Evolutionary conservation across 176 grass and related monocot species (phyloP).

Genomic region (Triticum dicoccoides): DNA sequence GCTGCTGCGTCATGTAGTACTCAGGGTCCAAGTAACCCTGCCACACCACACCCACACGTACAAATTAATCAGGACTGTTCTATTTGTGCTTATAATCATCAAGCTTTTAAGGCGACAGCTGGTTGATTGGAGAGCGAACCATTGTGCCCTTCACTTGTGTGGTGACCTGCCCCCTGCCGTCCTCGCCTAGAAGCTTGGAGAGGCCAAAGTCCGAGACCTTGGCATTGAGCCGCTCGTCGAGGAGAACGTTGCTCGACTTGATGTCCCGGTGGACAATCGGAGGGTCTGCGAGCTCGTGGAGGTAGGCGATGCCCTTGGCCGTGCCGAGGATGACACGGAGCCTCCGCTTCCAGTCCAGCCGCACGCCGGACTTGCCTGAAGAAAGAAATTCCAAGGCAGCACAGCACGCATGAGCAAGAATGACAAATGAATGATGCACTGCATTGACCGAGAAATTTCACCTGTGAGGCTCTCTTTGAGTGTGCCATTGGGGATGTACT

Average conservation of each 20-base stretch:
- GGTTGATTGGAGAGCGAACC: conserved; percentile 32
- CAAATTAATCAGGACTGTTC: neutral
- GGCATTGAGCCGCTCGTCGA: conserved; percentile 75
- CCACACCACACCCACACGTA: conserved; percentile 19
- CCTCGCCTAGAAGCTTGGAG: conserved; percentile 57
- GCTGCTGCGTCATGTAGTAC: conserved; percentile 92
- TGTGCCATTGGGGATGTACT: conserved; percentile 77
- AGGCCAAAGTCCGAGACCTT: conserved; percentile 88
- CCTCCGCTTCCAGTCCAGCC: conserved; percentile 68
- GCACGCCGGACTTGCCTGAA: conserved; percentile 75
- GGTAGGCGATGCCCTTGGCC: conserved; percentile 73
- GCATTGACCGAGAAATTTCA: neutral
- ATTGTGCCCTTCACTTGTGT: conserved; percentile 93
- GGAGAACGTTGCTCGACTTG: conserved; percentile 83
- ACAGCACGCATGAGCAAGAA: neutral
- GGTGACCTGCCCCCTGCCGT: conserved; percentile 38
- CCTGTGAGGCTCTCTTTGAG: conserved; percentile 83
- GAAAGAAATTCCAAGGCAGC: neutral
- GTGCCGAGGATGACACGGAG: conserved; percentile 63
- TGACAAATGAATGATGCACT: neutral
- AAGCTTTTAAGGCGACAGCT: neutral
- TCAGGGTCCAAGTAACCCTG: conserved; percentile 84
- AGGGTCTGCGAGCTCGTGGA: conserved; percentile 83
- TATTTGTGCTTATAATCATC: neutral
- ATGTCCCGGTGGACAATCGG: conserved; percentile 87